These are phyloP conservation scores for Claviceps monticola DNA, from an alignment of 2,329 filamentous ascomycete species.

Conservation along the genomic window DNA sequence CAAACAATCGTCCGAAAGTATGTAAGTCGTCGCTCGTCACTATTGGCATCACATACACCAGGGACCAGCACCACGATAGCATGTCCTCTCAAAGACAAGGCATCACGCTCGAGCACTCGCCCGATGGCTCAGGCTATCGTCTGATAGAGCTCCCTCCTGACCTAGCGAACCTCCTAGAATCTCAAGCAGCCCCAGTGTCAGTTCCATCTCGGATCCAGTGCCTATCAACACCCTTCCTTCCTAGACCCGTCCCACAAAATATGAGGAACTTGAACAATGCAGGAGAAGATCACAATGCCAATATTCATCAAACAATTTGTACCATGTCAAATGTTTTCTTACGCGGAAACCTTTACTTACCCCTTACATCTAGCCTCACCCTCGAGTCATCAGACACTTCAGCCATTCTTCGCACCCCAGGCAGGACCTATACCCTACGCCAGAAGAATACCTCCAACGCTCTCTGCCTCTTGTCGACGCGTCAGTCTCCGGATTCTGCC, in stretches of 20 bases:
- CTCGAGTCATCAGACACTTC: constrained; percentile 33
- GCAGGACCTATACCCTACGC: constrained; percentile 42
- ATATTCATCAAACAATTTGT: too few relatives aligned
- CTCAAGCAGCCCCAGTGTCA: constrained; percentile 38
- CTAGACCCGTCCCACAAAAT: too few relatives aligned
- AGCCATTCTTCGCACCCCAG: constrained; percentile 37
- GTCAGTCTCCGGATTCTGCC: constrained; percentile 8
- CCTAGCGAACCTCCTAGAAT: constrained; percentile 40
- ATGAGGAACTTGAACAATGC: too few relatives aligned
- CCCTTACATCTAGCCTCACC: constrained; percentile 24
- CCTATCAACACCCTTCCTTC: too few relatives aligned
- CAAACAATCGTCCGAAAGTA: too few relatives aligned
- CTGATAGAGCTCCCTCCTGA: constrained; percentile 49
- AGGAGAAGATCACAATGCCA: too few relatives aligned
- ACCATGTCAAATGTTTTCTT: too few relatives aligned
- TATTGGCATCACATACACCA: too few relatives aligned
- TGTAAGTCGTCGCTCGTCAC: too few relatives aligned
- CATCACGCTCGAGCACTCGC: constrained; percentile 36
- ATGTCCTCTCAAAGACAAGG: constrained; percentile 36
- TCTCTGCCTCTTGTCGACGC: constrained; percentile 39
- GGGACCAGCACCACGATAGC: constrained; percentile 1
- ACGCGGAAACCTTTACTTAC: too few relatives aligned
- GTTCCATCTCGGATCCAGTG: constrained; percentile 11
- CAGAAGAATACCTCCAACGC: constrained; percentile 57
- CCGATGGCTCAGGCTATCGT: constrained; percentile 38